phyloP scores from a whole-genome alignment of 2,329 filamentous ascomycete species.

The Ophiostoma piceae region DNA sequence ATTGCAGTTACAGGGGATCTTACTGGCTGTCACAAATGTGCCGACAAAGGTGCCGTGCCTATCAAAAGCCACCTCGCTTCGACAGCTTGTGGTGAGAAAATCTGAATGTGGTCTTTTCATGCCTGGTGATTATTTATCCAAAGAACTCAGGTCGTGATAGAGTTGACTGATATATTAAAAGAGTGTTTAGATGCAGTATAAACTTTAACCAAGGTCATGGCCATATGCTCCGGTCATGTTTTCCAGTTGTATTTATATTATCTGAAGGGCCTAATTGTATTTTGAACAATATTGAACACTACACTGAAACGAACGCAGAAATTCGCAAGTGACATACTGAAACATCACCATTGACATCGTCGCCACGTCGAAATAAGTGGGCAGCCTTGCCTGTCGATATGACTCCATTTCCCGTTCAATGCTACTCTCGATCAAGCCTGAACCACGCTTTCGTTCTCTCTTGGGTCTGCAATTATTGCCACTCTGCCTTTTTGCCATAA shows the following conservation, averaged over 20 bases:
- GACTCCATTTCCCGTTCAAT: neutral
- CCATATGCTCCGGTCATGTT: neutral
- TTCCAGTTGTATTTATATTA: neutral
- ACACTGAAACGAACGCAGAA: neutral
- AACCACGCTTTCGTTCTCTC: neutral
- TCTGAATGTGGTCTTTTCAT: neutral
- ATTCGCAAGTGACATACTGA: neutral
- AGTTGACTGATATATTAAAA: too few relatives aligned
- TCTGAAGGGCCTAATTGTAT: neutral
- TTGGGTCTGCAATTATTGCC: neutral
- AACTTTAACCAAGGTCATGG: neutral
- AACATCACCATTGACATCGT: neutral
- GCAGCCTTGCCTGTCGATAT: neutral
- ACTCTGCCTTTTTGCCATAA: neutral
- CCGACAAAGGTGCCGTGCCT: neutral
- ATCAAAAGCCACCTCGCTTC: neutral
- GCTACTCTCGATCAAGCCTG: neutral
- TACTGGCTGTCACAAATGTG: neutral
- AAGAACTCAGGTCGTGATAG: too few relatives aligned
- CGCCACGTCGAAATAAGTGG: neutral
- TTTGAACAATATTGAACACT: neutral
- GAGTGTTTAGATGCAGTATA: neutral
- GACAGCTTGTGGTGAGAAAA: neutral
- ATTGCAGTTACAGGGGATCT: neutral
- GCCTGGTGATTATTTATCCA: neutral